Base-by-base conservation (phyloP, 768 basidiomycete species). In the Pleurotus giganteus region DNA sequence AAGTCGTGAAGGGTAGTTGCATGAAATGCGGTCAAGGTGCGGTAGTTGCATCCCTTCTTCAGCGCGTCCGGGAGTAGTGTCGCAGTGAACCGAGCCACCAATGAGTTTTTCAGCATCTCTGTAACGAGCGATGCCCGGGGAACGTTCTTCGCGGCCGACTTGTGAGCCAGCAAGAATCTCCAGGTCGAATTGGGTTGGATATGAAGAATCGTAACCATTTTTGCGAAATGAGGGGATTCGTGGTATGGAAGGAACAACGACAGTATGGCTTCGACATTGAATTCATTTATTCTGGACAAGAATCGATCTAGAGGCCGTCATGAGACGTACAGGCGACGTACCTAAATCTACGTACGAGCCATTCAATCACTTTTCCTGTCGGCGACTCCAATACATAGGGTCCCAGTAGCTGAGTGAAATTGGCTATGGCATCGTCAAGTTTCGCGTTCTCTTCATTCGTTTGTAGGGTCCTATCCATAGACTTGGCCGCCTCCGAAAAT, bases 271-370 rank as follows among this genome's bases (percentile, higher is more conserved):
- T 88, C 81, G 52, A 95, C 78, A 63, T 98, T 97, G 74, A 98
- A 94, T 66, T 98, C 94, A 65, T 98, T 81, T 24, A 98, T 84
- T 66, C 96, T 98, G 62, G 15, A 52, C 9, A 34, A 59, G 11
- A 42, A 55, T 42, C 32, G 61, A 51, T 28, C 54, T 34, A 29
- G 37, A 46, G 19, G 17, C 2, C 28, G 11, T 5, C 17, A 27
- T 45, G 6, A n/a, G 47, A 17, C 15, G 28, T 24, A 29, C 2
- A 47, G 9, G 6, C 2, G 7, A 62, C 83, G 37, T 59, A 92
- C 95, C 95, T 86, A 71, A 98, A 97, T 54, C 94, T 77, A 63
- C 91, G 77, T 2, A 98, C 92, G 23, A 98, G 80, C 96, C 96
- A 99, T 64, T 99, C 97, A 24, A 99, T 65, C 7, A 91, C 82